Evolutionary conservation across 495 filamentous ascomycete genomes (phyloP), one percentile per base, ranked within the genome.

Genomic region (Hypoxylon fuscum): DNA sequence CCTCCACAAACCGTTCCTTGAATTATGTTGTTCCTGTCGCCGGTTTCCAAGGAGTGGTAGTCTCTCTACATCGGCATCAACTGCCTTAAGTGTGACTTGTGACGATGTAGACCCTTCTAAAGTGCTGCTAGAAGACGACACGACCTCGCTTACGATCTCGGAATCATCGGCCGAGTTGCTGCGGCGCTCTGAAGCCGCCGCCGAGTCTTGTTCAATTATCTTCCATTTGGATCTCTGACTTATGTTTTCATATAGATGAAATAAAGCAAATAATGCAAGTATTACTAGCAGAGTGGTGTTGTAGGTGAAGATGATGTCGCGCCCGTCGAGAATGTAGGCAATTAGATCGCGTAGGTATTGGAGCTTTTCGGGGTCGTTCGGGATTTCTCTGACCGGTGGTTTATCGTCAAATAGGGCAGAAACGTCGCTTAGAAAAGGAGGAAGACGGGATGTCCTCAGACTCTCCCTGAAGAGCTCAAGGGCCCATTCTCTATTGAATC

Each of bases 331-430:
- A 31, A 77, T 60, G 11, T 67, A 57, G 8, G 57, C 27, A 38
- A 77, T 71, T 7, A 79, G 52, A 7, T 68, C 32, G n/a, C 55
- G 51, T 9, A 79, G 34, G 18, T 77, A 79, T 23, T 68, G 51
- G 7, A 71, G 62, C 32, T 68, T 70, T 14, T 74, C 73, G 10
- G 74, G 72, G 59, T 71, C 62, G 42, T 7, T 59, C 46, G 64
- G 64, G 29, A 57, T 47, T 1, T 58, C 12, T 20, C 40, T 14
- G 12, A 40, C 27, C 17, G 51, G 20, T 12, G 21, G 35, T 6
- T 50, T 38, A 9, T 61, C 47, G 15, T 48, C 27, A 25, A 20
- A 57, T 0, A 48, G 49, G 21, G 23, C 9, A 48, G 56, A 61
- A 31, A 61, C 23, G 2, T 58, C 41, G 37, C 51, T 53, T 38